These are phyloP conservation scores for Platanus orientalis DNA, from an alignment of 164 flowering plant genomes.

Conservation along the genomic window DNA sequence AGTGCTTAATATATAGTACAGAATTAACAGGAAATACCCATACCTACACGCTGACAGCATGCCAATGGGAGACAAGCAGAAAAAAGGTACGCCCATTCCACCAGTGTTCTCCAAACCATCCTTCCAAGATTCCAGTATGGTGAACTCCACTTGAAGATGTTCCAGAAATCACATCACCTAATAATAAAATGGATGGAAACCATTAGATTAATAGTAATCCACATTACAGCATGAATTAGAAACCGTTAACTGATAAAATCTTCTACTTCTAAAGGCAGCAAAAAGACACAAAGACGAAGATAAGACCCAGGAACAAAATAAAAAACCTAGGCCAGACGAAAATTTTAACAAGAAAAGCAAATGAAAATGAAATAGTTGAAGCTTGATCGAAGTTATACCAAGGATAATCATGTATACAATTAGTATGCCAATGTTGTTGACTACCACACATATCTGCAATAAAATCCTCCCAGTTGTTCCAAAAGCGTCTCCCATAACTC, in stretches of 20 bases:
- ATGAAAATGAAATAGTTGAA: background rate
- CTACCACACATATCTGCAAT: slow-evolving; percentile 59
- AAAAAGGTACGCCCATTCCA: slow-evolving; percentile 80
- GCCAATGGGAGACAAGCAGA: slow-evolving; percentile 75
- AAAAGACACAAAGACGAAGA: too few species aligned
- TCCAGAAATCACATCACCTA: slow-evolving; percentile 96
- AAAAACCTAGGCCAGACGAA: too few species aligned
- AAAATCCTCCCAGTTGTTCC: slow-evolving; percentile 69
- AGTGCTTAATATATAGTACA: background rate
- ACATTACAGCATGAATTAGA: too few species aligned
- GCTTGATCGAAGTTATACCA: slow-evolving; percentile 38
- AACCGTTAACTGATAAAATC: background rate
- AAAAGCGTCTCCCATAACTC: slow-evolving; percentile 90
- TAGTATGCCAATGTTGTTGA: slow-evolving; percentile 84
- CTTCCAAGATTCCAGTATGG: slow-evolving; percentile 83
- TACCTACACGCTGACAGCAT: slow-evolving; percentile 79
- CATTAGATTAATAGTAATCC: background rate
- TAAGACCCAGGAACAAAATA: too few species aligned
- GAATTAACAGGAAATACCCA: slow-evolving; percentile 8
- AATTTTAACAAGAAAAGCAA: too few species aligned
- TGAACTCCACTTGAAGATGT: slow-evolving; percentile 73
- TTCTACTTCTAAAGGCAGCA: too few species aligned
- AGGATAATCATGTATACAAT: slow-evolving; percentile 91
- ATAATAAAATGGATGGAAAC: background rate
- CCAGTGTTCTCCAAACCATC: slow-evolving; percentile 93